Evolutionary conservation across 805 yeast species (phyloP).

Genomic region (Candida maltosa): DNA sequence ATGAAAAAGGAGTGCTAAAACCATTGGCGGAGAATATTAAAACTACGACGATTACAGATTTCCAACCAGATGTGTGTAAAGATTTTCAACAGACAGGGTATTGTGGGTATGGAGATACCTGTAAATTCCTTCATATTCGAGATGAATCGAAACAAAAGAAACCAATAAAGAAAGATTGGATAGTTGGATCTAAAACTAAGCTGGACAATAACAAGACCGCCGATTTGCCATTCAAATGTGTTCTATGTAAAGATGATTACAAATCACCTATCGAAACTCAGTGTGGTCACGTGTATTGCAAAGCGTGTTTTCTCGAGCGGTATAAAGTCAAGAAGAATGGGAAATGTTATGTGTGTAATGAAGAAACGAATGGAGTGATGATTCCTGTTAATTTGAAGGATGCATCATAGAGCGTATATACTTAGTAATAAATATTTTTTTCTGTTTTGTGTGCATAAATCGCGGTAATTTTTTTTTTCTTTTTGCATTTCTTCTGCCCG

Average conservation of each 20-base stretch:
- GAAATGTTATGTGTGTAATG: constrained; percentile 57
- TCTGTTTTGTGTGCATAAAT: not conserved
- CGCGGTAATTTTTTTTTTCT: not conserved
- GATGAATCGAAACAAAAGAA: constrained; percentile 77
- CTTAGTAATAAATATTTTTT: constrained; percentile 1
- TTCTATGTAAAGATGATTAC: constrained; percentile 56
- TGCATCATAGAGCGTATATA: not conserved
- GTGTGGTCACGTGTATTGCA: constrained; percentile 67
- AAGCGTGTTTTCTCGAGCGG: constrained; percentile 51
- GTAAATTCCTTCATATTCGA: constrained; percentile 89
- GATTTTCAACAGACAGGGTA: constrained; percentile 88
- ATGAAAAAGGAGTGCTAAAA: constrained; percentile 15
- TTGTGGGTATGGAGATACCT: constrained; percentile 96
- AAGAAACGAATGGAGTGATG: constrained; percentile 59
- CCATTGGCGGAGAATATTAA: constrained; percentile 43
- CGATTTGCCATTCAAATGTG: constrained; percentile 56
- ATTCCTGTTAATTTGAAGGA: constrained; percentile 49
- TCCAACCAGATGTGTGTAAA: constrained; percentile 91
- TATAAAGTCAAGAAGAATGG: constrained; percentile 34
- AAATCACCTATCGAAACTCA: constrained; percentile 52
- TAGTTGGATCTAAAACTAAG: constrained; percentile 31
- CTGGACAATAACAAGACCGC: constrained; percentile 12
- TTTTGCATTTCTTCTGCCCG: not conserved
- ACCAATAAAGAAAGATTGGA: constrained; percentile 72
- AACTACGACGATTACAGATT: constrained; percentile 73